Base-by-base conservation (phyloP, 228 moss, liverwort and hornwort genomes). In the Sphagnum fallax region DNA sequence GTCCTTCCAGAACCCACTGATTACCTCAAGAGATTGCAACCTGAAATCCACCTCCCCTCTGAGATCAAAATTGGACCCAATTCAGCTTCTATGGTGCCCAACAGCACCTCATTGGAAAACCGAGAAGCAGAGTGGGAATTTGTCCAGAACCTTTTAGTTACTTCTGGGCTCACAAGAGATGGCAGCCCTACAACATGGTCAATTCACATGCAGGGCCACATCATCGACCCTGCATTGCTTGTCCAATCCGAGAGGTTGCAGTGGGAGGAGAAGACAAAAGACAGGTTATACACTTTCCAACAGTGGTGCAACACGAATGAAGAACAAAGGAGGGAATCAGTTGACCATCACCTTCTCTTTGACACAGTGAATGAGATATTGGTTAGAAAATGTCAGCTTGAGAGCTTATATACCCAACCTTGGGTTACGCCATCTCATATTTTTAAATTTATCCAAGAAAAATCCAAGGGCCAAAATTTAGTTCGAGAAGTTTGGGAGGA, bases 341-440 rank as follows among this genome's bases (percentile, higher is more conserved):
- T 87, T 53, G 88, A 98, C 13, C 78, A 91, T 53, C 91, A 88
- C 48, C 65, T 93, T 60, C 85, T 98, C 6, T 98, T 98, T 66
- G 97, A 98, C 59, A 86, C 85, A 51, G 91, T 98, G 63, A 90
- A 91, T 69, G 97, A 93, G 32, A 78, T 91, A 55, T 72, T 93
- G 68, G 82, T 84, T 18, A 81, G 80, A 10, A 8, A 86, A 65
- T 75, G 89, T 53, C 81, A 79, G 61, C 73, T 80, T 4, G 78
- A 80, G 32, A 32, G 32, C 65, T 62, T 81, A 51, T 69, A 84
- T 64, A 65, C 76, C 15, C 49, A 79, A 74, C 84, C 79, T 4
- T 90, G 90, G 90, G 72, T 73, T 66, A 73, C 71, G 47, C 32
- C 32, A 32, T 32, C 65, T 79, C 9, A 70, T 53, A 47, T 47